Base-by-base conservation (phyloP, 73 alveolate species). In the Paramecium primaurelia region DNA sequence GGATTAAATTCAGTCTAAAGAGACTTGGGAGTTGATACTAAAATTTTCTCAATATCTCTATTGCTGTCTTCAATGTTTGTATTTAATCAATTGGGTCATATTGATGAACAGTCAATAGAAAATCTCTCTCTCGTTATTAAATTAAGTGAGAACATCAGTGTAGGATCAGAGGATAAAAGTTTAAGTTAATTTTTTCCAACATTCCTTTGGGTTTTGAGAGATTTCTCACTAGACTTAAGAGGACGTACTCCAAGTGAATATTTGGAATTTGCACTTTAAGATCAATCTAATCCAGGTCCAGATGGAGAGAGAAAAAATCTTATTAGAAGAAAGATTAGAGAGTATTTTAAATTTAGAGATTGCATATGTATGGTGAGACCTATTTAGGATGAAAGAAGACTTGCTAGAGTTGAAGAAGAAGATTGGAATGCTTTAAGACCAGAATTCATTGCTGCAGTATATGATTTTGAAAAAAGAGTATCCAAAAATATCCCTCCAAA, bases 311-410 rank as follows among this genome's bases (percentile, higher is more conserved):
- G 97, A 68, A 97, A 97, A 80, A 98, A 98, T 86, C 45, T 71
- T 18, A 95, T 97, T 32, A 88, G 99, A 68, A 97, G 97, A 86
- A 93, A 96, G 32, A 96, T 98, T 18, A 95, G 96, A 8, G 93
- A 94, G 54, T 97, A 87, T 92, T 98, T 98, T 93, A 98, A 95
- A 86, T 95, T 96, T 37, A 92, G 99, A 86, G 98, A 98, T 84
- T 98, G 99, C 88, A 93, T 89, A 45, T 96, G 99, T 22, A 80
- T 98, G 95, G 96, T 95, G 14, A 86, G 97, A 83, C 99, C 99
- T 12, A 85, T 96, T 1, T 91, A 94, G 22, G 99, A 98, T 86
- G 99, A 98, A 92, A 77, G 60, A 30, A 93, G 96, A 89, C 92
- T 98, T 44, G 98, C 98, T 37, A 97, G 96, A 92, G 92, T 97